Base-by-base conservation (phyloP, 2,329 filamentous ascomycete genomes). In the Lecanicillium sp. region DNA sequence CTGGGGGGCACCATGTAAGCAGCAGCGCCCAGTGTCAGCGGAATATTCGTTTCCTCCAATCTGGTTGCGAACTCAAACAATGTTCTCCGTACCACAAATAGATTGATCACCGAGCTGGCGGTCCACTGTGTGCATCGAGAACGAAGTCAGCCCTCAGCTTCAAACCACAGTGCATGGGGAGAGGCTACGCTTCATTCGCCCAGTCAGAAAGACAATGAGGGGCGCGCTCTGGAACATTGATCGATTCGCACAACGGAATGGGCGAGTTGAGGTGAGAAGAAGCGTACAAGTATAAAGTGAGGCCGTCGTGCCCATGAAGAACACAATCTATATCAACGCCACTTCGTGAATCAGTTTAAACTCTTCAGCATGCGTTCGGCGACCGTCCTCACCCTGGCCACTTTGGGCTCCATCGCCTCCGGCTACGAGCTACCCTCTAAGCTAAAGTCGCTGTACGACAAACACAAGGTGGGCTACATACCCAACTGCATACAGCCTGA, bases 401-500 rank as follows among this genome's bases (percentile, higher is more conserved):
- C 50, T 6, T 23, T 52, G 9, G 44, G 52, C 19, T 46, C 52
- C 11, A 20, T 49, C 11, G 51, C 48, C 19, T 24, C 44, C 5
- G 44, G 47, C 20, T 54, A 52, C 15, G 20, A 46, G 14, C 47
- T 54, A 15, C 50, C 52, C 8, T 47, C 47, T 21, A 52, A 54
- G 32, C 47, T 54, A 12, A 52, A 54, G 38, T 30, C 46, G 1
- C 35, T 54, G 8, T 54, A 54, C 24, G 44, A 54, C 26, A 38
- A 45, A n/a, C 52, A 54, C 44, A 52, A 52, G 50, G 52, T 54
- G 10, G 26, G 47, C 7, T 27, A 20, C 12, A n/a, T n/a, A n/a
- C n/a, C n/a, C n/a, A n/a, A n/a, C n/a, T n/a, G n/a, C n/a, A n/a
- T n/a, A n/a, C n/a, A n/a, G n/a, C n/a, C n/a, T n/a, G 8, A 17